Base-by-base conservation (phyloP, 2,329 filamentous ascomycete species). In the Orbilia brochopaga region DNA sequence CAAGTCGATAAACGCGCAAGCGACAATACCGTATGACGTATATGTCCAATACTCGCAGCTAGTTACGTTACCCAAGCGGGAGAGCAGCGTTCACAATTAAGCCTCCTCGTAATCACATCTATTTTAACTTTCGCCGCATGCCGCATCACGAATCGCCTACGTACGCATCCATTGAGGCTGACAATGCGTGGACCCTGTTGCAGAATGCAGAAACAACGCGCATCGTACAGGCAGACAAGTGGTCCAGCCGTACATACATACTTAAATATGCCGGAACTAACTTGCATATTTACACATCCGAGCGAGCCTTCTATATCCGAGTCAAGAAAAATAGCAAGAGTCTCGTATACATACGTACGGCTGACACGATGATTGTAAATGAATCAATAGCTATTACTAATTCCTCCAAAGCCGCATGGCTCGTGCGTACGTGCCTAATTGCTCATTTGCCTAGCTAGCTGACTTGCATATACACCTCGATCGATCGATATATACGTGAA, bases 241-340 rank as follows among this genome's bases (percentile, higher is more conserved):
- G 17, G 4, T 5, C 11, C 44, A 2, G 8, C 11, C 35, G 35
- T 8, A 8, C 8, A 3, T 19, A 5, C 5, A 5, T 48, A 19
- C n/a, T n/a, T n/a, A n/a, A n/a, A n/a, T n/a, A n/a, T n/a, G n/a
- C n/a, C n/a, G n/a, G n/a, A n/a, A n/a, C n/a, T n/a, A n/a, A n/a
- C n/a, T n/a, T n/a, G n/a, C n/a, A n/a, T n/a, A n/a, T n/a, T n/a
- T n/a, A n/a, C n/a, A n/a, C n/a, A n/a, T n/a, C 8, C 27, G 27
- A 32, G 3, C 17, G 44, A 48, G 17, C 44, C 44, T 48, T 48
- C 19, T 8, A 48, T 48, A 48, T 48, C 44, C 44, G n/a, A 48
- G 7, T 21, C 44, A 15, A 44, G 11, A 44, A 5, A 44, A 15
- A 44, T 44, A 32, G 27, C 27, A 4, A 44, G n/a, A 3, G 19